These are phyloP conservation scores for Fonsecaea monophora DNA, from an alignment of 2,329 filamentous ascomycete species.

Conservation along the genomic window DNA sequence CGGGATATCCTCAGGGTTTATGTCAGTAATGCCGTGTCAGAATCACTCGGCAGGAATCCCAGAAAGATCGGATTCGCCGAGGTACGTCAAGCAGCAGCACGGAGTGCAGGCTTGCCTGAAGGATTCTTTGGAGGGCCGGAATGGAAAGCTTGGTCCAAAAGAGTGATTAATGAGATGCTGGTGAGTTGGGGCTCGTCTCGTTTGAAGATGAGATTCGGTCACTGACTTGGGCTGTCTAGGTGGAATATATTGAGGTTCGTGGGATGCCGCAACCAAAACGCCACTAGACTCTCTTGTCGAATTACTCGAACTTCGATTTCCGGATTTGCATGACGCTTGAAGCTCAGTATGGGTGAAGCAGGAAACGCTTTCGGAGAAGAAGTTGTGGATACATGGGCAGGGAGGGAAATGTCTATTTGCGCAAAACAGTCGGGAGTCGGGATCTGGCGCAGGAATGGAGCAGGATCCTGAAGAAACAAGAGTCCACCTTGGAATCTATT, in stretches of 20 bases:
- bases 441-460: neutral
- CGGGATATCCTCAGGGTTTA: neutral
- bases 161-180: neutral
- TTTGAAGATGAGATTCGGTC: neutral
- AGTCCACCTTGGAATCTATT: neutral
- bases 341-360: neutral
- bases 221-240: neutral
- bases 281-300: neutral
- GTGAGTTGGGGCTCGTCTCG: neutral
- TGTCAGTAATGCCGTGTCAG: neutral
- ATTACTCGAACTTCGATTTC: neutral
- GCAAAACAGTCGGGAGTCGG: neutral
- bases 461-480: neutral
- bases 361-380: neutral
- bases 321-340: neutral
- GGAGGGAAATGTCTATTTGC: neutral
- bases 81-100: slow-evolving; percentile 1
- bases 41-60: neutral
- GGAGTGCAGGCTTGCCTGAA: neutral
- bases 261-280: neutral
- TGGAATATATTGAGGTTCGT: neutral
- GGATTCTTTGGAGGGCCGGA: neutral
- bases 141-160: neutral
- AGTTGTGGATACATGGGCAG: neutral
- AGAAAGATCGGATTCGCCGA: neutral